Evolutionary conservation across 2,329 filamentous ascomycete genomes (phyloP).

Genomic region (Colletotrichum acutatum): DNA sequence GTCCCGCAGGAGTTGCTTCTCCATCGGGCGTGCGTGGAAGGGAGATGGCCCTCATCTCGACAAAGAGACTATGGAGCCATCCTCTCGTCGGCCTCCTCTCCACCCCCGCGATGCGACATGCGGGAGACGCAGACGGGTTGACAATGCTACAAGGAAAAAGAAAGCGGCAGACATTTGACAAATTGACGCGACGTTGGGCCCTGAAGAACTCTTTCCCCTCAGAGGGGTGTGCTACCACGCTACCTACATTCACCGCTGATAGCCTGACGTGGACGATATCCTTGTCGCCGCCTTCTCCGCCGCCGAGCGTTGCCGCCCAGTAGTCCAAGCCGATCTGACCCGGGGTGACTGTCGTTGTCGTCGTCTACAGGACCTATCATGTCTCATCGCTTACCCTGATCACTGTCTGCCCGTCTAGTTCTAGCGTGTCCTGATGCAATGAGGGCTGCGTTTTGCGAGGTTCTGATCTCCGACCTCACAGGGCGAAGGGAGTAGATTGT

Average conservation of each 20-base stretch:
- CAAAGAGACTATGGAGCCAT: neutral
- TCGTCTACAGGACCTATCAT: conserved; percentile 1
- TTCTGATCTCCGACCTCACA: neutral
- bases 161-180: neutral
- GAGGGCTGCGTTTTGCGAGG: neutral
- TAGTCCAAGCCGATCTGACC: neutral
- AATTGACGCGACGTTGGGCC: neutral
- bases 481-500: neutral
- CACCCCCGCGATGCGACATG: neutral
- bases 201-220: neutral
- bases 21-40: neutral
- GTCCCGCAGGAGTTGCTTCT: neutral
- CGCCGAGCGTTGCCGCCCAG: conserved; percentile 1
- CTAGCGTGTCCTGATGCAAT: neutral
- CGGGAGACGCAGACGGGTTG: neutral
- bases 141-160: neutral
- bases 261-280: no score
- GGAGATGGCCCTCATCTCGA: neutral
- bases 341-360: neutral
- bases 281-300: neutral
- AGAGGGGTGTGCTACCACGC: neutral
- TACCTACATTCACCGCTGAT: conserved; percentile 1
- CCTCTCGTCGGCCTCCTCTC: neutral
- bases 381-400: neutral
- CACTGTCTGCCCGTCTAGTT: neutral